phyloP scores from a whole-genome alignment of 2,329 filamentous ascomycete genomes.

The Myriangium duriaei region DNA sequence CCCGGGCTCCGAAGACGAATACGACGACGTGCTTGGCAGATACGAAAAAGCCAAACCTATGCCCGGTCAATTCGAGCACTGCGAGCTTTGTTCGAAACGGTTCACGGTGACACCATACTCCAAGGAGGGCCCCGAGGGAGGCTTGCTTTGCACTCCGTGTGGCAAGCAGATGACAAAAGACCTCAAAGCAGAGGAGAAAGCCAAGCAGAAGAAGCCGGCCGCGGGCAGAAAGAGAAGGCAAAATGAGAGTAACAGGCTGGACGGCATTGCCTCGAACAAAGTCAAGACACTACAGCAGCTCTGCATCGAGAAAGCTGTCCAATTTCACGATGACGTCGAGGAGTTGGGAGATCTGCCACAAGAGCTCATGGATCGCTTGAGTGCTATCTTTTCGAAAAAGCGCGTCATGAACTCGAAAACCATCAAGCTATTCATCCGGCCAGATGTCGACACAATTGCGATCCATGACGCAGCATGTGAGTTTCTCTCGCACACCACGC shows the following conservation, averaged over 20 bases:
- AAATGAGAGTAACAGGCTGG: conserved; percentile 70
- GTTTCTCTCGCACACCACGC: too few relatives aligned
- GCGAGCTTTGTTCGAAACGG: conserved; percentile 69
- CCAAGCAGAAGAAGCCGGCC: conserved; percentile 42
- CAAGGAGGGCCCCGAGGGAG: conserved; percentile 67
- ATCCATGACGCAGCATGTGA: conserved; percentile 49
- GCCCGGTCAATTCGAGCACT: conserved; percentile 83
- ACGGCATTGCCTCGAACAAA: conserved; percentile 55
- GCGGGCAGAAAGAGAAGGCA: conserved; percentile 56
- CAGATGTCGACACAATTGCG: conserved; percentile 43
- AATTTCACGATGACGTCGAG: conserved; percentile 51
- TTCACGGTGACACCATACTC: conserved; percentile 91
- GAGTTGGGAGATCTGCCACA: conserved; percentile 52
- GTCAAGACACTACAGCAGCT: conserved; percentile 56
- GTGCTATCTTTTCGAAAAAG: conserved; percentile 52
- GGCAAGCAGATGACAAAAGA: conserved; percentile 61
- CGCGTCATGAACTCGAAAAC: conserved; percentile 43
- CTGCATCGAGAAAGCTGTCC: conserved; percentile 51
- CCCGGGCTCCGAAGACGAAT: conserved; percentile 35
- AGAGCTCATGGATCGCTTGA: conserved; percentile 43
- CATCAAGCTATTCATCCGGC: conserved; percentile 37
- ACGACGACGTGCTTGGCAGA: conserved; percentile 37
- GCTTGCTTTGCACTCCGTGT: conserved; percentile 73
- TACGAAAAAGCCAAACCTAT: conserved; percentile 46
- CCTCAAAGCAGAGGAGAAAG: conserved; percentile 47